phyloP scores from a whole-genome alignment of 768 basidiomycete species.

The Boletus rufocinnamomeus region DNA sequence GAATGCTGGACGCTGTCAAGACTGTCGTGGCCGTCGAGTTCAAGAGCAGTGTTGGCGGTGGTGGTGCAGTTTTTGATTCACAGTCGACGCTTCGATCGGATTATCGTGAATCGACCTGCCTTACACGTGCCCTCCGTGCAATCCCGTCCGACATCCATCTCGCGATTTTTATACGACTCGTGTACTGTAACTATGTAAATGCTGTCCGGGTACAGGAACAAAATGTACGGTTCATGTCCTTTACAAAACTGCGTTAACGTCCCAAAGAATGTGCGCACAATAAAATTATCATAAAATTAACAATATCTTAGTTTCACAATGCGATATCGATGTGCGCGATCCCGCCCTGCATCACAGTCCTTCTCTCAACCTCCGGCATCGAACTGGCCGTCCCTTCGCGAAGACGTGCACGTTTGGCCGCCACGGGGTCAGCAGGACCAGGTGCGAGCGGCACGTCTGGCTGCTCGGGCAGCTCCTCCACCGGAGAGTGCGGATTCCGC shows the following conservation, averaged over 20 bases:
- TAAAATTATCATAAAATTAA: constrained; percentile 25
- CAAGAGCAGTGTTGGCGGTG: not conserved
- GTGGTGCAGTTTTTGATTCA: constrained; percentile 19
- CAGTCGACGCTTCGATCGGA: constrained; percentile 21
- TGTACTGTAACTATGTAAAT: not conserved
- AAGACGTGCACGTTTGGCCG: constrained; percentile 23
- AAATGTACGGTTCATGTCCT: not conserved
- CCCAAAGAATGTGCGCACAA: not conserved
- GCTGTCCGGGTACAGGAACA: not conserved
- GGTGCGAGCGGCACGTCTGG: not conserved
- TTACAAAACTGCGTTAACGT: not conserved
- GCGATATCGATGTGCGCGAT: constrained; percentile 31
- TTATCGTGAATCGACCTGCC: constrained; percentile 23
- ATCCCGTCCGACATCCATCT: constrained; percentile 1
- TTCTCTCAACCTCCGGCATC: constrained; percentile 26
- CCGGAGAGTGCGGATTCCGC: constrained; percentile 27
- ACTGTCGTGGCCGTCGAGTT: not conserved
- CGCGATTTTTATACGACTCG: not conserved
- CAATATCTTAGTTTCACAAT: constrained; percentile 16
- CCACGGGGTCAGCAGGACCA: not conserved
- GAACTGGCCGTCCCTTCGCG: constrained; percentile 20
- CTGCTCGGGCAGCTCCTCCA: constrained; percentile 10
- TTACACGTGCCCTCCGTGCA: constrained; percentile 17
- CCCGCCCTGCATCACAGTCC: constrained; percentile 22
- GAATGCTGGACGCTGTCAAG: not conserved